Conservation (phyloP, 2,329 filamentous ascomycete genomes). For the Lachnellula occidentalis region DNA sequence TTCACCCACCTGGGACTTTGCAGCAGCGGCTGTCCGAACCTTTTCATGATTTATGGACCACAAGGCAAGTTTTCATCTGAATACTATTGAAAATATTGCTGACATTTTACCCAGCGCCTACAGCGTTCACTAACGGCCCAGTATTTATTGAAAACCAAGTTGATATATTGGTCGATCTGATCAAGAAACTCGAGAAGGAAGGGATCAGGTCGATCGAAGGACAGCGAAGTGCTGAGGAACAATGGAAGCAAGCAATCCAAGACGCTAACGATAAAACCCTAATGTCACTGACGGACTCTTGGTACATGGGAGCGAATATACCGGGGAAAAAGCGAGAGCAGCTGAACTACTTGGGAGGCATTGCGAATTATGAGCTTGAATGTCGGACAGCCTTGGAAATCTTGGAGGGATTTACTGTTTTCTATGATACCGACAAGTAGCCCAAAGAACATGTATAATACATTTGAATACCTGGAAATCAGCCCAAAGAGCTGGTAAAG, state of each 20-base stretch:
- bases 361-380: too few relatives aligned
- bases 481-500: too few relatives aligned
- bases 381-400: too few relatives aligned
- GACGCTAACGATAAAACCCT: constrained; percentile 34
- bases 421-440: too few relatives aligned
- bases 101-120: constrained; percentile 32
- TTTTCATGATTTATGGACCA: constrained; percentile 49
- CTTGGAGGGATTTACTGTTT: too few relatives aligned
- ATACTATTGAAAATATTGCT: too few relatives aligned
- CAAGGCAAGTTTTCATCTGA: constrained; percentile 34
- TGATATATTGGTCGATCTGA: constrained; percentile 47
- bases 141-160: constrained; percentile 50
- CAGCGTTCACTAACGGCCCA: constrained; percentile 51
- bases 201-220: too few relatives aligned
- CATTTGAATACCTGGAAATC: too few relatives aligned
- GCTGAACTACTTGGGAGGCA: constrained; percentile 26
- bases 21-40: constrained; percentile 42
- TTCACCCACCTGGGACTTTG: constrained; percentile 41
- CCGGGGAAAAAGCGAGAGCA: constrained; percentile 35
- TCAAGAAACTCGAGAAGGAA: constrained; percentile 43
- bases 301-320: constrained; percentile 39
- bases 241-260: constrained; percentile 42
- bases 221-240: constrained; percentile 31
- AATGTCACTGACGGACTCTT: constrained; percentile 26
- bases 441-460: too few relatives aligned